Base-by-base conservation (phyloP, 345 rosid species). In the Acer negundo region DNA sequence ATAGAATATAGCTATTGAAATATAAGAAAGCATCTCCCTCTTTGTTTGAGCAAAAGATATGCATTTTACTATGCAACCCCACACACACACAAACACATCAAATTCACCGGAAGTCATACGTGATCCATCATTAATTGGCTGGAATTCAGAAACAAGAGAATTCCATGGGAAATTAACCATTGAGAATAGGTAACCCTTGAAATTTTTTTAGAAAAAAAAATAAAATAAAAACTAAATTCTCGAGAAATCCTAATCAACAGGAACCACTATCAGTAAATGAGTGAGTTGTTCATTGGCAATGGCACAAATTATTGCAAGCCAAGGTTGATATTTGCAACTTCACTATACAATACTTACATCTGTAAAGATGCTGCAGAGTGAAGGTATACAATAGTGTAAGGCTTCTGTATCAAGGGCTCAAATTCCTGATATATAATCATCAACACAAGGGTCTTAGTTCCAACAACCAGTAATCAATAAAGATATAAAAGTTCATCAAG, bases 311-410 rank as follows among this genome's bases (percentile, higher is more conserved):
- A 67, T 65, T n/a, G 70, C 74, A 51, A 62, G 40, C 24, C 67
- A 72, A 70, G 22, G n/a, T 59, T 59, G 22, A 73, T 44, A 38
- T 69, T 73, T 64, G 59, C 13, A 80, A 74, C 67, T 75, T 19
- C 65, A 63, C 65, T 53, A 66, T 74, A 67, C 1, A 76, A 78
- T 19, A 86, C 99, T 94, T 89, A 96, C 99, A 94, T 79, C 83
- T 92, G 97, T 81, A 96, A 84, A 46, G 98, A 91, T 68, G 99
- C 97, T 59, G 97, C 97, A 28, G 99, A 96, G 79, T 96, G 97
- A 80, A 96, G 85, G 83, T 96, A 96, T 17, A 92, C 97, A 79
- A 96, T 90, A 10, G 95, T 75, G 67, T 90, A 96, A 85, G 99
- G 97, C 89, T 92, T 96, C 84, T 94, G 97, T 75, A 96, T 94